These are phyloP conservation scores for Lumnitzera racemosa DNA, from an alignment of 345 rosid species.

Conservation along the genomic window DNA sequence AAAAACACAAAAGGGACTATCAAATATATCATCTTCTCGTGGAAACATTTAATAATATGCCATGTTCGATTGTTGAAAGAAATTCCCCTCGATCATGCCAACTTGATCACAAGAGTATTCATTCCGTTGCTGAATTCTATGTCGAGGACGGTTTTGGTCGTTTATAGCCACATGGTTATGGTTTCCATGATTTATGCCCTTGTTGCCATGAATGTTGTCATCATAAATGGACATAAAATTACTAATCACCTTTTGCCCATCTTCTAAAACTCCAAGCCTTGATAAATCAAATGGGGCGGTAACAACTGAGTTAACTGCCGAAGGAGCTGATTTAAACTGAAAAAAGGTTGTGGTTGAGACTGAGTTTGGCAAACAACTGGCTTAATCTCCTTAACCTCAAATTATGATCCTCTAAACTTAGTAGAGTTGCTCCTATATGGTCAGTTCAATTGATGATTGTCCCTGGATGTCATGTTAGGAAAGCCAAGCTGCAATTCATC, in stretches of 20 bases:
- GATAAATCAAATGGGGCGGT: conserved; percentile 63
- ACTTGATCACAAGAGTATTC: too few relatives aligned
- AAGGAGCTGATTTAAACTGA: conserved; percentile 43
- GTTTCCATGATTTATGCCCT: conserved; percentile 21
- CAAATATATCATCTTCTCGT: conserved; percentile 41
- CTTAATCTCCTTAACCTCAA: conserved; percentile 67
- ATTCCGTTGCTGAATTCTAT: conserved; percentile 49
- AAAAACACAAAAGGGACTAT: too few relatives aligned
- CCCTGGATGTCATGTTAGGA: conserved; percentile 56
- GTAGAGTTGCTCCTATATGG: conserved; percentile 35
- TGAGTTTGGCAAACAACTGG: conserved; percentile 19
- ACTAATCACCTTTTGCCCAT: conserved; percentile 79
- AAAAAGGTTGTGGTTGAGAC: conserved; percentile 27
- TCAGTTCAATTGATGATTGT: conserved; percentile 73
- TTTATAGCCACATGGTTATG: conserved; percentile 25
- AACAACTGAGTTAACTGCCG: conserved; percentile 22
- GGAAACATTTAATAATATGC: conserved; percentile 36
- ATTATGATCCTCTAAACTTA: conserved; percentile 49
- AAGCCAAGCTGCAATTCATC: conserved; percentile 56
- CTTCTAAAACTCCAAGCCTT: conserved; percentile 76
- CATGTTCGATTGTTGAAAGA: conserved; percentile 52
- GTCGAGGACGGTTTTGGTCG: conserved; percentile 32
- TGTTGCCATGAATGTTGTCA: conserved; percentile 45
- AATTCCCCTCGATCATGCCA: conserved; percentile 36
- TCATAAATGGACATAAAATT: conserved; percentile 86